Evolutionary conservation across 192 early-diverging fungal genomes (phyloP), one percentile per base, ranked within the genome.

Genomic region (Mortierella hygrophila): DNA sequence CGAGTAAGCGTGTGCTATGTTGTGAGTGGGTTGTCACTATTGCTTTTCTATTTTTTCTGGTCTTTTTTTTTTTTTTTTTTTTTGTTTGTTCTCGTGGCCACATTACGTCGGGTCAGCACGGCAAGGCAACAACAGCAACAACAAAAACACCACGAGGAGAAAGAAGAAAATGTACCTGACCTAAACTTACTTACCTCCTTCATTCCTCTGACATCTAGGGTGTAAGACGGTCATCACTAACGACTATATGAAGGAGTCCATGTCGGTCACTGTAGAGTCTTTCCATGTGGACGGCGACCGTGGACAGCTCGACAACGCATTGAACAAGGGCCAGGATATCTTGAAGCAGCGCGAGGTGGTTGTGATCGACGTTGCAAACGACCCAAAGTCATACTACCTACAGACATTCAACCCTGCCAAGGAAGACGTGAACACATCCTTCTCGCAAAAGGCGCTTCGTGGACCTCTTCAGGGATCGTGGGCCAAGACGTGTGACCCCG

Each of bases 251-350:
- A 92, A 93, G 75, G 91, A 93, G 6, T 90, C 84, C 46, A 95
- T 96, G 84, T 92, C 92, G 60, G 90, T 96, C 78, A 89, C 94
- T 10, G 94, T 93, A 20, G 95, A 96, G 85, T 93, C 94, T 2
- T 89, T 95, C 76, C 94, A 96, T 69, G 89, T 95, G 49, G 89
- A 92, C 52, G 82, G 84, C 29, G 93, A 93, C 85, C 94, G 94
- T 74, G 95, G 93, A 38, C 89, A 94, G 60, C 88, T 93, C 32
- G 93, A 93, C 52, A 96, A 95, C 77, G 95, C 92, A 4, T 87
- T 93, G 15, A 90, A 88, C 57, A 68, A 87, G 38, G 42, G 72
- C 0, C 73, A 70, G 8, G 88, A 92, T 42, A 83, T 90, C 16
- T 77, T 96, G 63, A 91, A 88, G 68, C 91, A 93, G 88, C 93